Base-by-base conservation (phyloP, 2,329 filamentous ascomycete genomes). In the Cyphellophora attinorum region DNA sequence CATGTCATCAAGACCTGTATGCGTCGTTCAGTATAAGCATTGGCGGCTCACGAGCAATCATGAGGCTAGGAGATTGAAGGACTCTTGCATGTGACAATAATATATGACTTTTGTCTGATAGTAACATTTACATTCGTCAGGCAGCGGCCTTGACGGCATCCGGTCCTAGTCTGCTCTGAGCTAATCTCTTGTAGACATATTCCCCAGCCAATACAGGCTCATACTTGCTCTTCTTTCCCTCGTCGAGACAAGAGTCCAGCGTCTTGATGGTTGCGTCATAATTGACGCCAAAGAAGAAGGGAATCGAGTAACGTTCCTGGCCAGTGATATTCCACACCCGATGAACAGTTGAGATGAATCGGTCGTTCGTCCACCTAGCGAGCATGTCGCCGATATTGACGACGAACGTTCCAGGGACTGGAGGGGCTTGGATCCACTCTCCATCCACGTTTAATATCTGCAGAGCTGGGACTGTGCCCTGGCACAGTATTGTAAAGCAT, bases 151-250 rank as follows among this genome's bases (percentile, higher is more conserved):
- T 21, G 12, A 35, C 14, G 16, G 17, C 30, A 16, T 37, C 18
- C 12, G 33, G 34, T 17, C 31, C 34, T 19, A 35, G 13, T 12
- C 34, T n/a, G 30, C 34, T 34, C 18, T 15, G 17, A 12, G 29
- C 16, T 53, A 95, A 59, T 43, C 88, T 76, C 62, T 81, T 74
- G 6, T 83, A 74, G 29, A 95, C 59, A 53, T 94, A 95, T 11
- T 91, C 74, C 2, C 85, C 84, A 48, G 80, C 81, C 38, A 79
- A 83, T 48, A 94, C 78, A 1, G 73, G 76, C 19, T 71, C 61
- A 51, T 94, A 94, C 91, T 66, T 82, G 89, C 27, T 81, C 74
- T 61, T 88, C 91, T 65, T 82, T 89, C 27, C 81, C 21, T 25
- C 21, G n/a, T 25, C 21, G 21, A 25, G 21, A 25, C 21, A 25